Conservation (phyloP, 257 asterid genomes). For the Coffea canephora region DNA sequence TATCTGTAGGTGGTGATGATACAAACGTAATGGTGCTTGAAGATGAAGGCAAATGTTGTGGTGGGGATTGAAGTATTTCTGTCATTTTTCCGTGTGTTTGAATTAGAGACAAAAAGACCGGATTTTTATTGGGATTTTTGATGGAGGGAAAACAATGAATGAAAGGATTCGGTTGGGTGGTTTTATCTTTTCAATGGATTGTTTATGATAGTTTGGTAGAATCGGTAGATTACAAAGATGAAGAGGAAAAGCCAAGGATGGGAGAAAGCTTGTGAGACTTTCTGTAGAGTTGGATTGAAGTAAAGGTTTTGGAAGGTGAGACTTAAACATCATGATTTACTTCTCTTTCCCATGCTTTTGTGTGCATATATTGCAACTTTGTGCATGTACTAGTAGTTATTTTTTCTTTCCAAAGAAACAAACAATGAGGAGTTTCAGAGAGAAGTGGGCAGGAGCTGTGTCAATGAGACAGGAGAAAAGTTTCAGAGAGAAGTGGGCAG, state of each 20-base stretch:
- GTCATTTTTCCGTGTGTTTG: conserved; percentile 36
- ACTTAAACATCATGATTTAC: conserved; percentile 43
- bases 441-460: background rate
- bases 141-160: conserved; percentile 15
- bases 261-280: conserved; percentile 6
- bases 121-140: conserved; percentile 6
- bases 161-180: conserved; percentile 45
- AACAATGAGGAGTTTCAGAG: background rate
- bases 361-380: conserved; percentile 3
- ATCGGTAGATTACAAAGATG: conserved; percentile 24
- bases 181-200: conserved; percentile 11
- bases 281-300: conserved; percentile 49
- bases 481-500: background rate
- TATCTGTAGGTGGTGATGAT: conserved; percentile 26
- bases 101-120: conserved; percentile 12
- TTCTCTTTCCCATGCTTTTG: background rate
- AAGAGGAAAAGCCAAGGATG: background rate
- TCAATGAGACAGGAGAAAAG: background rate
- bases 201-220: conserved; percentile 28
- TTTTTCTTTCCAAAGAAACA: background rate
- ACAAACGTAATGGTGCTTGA: conserved; percentile 47
- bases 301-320: conserved; percentile 66
- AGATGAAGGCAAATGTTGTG: conserved; percentile 48
- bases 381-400: background rate
- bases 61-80: conserved; percentile 46